Percentiles rank a stretch among this genome's conserved stretches.
Conservation (phyloP, 2,329 filamentous ascomycete genomes). For the Orbilia blumenaviensis region DNA sequence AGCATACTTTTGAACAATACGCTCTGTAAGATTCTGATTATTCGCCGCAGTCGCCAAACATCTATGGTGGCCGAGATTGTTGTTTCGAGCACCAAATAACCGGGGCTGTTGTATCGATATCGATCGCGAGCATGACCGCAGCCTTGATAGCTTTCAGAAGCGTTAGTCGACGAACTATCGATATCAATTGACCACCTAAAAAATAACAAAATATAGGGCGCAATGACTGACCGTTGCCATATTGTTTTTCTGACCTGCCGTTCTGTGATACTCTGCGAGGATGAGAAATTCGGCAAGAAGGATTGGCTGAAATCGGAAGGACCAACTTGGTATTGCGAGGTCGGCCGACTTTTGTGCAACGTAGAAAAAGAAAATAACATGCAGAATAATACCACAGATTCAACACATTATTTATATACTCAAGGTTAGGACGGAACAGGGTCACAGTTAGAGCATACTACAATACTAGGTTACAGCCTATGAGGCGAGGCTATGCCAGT, state of each 20-base stretch:
- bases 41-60: conserved; percentile 61
- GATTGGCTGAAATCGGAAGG: conserved; percentile 32
- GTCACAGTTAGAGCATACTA: no score
- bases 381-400: neutral
- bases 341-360: conserved; percentile 27
- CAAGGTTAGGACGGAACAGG: neutral
- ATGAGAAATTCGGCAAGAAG: conserved; percentile 43
- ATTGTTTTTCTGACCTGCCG: conserved; percentile 10
- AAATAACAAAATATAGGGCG: neutral
- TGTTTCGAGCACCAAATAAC: neutral
- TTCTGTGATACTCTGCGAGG: conserved; percentile 17
- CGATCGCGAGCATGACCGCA: conserved; percentile 24
- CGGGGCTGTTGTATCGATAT: conserved; percentile 21
- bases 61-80: conserved; percentile 53
- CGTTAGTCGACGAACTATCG: conserved; percentile 17
- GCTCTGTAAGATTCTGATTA: conserved; percentile 83
- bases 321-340: conserved; percentile 21
- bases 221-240: conserved; percentile 43
- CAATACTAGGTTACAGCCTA: no score
- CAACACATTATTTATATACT: neutral
- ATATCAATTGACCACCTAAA: neutral
- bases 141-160: conserved; percentile 46
- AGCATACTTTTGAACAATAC: conserved; percentile 85
- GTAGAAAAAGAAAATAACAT: conserved; percentile 17
- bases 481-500: no score